These are phyloP conservation scores for Syncephalastrum contaminatum DNA, from an alignment of 371 early-diverging fungal genomes.

Conservation along the genomic window DNA sequence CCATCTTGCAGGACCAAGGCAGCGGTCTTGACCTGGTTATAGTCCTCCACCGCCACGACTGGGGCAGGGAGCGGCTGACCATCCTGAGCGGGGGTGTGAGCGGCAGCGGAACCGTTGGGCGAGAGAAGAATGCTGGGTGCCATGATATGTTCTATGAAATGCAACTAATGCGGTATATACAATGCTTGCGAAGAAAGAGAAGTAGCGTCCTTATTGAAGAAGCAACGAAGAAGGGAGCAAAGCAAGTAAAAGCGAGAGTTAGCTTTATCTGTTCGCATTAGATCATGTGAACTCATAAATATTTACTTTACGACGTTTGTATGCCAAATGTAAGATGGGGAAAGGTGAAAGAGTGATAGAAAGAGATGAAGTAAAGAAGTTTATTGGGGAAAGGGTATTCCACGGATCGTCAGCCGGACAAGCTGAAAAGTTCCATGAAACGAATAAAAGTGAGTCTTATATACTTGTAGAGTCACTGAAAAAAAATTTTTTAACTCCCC, in stretches of 20 bases:
- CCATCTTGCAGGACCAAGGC: slow-evolving; percentile 85
- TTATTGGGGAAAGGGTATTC: slow-evolving; percentile 29
- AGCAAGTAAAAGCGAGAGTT: too few relatives aligned
- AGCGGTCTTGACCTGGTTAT: slow-evolving; percentile 53
- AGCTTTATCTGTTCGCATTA: too few relatives aligned
- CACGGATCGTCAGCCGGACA: slow-evolving; percentile 46
- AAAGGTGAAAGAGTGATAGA: slow-evolving; percentile 4
- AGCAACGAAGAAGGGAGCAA: not conserved
- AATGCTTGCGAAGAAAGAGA: not conserved
- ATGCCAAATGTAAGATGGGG: not conserved
- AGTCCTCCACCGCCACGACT: slow-evolving; percentile 50
- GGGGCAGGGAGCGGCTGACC: slow-evolving; percentile 39
- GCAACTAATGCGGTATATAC: slow-evolving; percentile 9
- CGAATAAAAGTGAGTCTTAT: slow-evolving; percentile 8
- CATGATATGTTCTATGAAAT: slow-evolving; percentile 23
- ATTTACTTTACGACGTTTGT: slow-evolving; percentile 8
- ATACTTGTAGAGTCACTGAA: slow-evolving; percentile 5
- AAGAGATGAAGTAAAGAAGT: slow-evolving; percentile 6
- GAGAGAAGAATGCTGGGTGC: slow-evolving; percentile 38
- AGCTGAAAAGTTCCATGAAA: slow-evolving; percentile 37
- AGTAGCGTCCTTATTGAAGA: slow-evolving; percentile 5
- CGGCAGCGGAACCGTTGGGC: slow-evolving; percentile 30
- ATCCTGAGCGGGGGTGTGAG: slow-evolving; percentile 17
- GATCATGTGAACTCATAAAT: not conserved
- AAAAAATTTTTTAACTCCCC: slow-evolving; percentile 15